These are phyloP conservation scores for Ceratopteris richardii DNA, from an alignment of 75 land plant genomes.

Conservation along the genomic window DNA sequence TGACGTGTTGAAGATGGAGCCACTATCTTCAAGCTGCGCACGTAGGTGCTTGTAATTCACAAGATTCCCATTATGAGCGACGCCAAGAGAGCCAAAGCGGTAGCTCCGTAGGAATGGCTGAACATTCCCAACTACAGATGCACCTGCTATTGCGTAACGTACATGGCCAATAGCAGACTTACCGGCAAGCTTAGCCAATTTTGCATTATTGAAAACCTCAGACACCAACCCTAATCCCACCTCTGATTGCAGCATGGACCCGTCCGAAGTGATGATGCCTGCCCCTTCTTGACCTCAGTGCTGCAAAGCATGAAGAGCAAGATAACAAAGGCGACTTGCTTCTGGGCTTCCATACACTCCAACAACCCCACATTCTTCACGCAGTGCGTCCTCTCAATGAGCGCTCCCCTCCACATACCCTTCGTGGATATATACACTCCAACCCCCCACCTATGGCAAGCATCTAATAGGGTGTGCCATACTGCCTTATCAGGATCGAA, in stretches of 20 bases:
- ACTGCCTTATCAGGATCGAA: too few relatives aligned
- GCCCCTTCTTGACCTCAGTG: slow-evolving; percentile 33
- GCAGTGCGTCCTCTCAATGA: too few relatives aligned
- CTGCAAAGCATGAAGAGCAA: slow-evolving; percentile 27
- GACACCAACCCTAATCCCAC: slow-evolving; percentile 22
- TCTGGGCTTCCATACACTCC: slow-evolving; percentile 26
- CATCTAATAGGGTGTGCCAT: too few relatives aligned
- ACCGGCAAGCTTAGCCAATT: slow-evolving; percentile 3
- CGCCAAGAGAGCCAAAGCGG: slow-evolving; percentile 14
- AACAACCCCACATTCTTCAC: slow-evolving; percentile 33
- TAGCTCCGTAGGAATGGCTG: slow-evolving; percentile 21
- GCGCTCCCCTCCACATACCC: too few relatives aligned
- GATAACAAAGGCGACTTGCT: slow-evolving; percentile 27
- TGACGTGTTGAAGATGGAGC: slow-evolving; percentile 20
- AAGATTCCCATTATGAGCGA: slow-evolving; percentile 23
- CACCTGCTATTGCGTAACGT: slow-evolving; percentile 21
- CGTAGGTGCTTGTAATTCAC: slow-evolving; percentile 22
- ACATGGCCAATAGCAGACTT: slow-evolving; percentile 18
- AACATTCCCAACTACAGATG: slow-evolving; percentile 14
- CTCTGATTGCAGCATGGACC: slow-evolving; percentile 2
- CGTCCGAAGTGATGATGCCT: slow-evolving; percentile 12
- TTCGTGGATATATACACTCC: too few relatives aligned
- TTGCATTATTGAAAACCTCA: slow-evolving; percentile 11
- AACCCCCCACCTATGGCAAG: too few relatives aligned
- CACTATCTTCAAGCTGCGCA: slow-evolving; percentile 8